Evolutionary conservation across 2,329 filamentous ascomycete genomes (phyloP), one percentile per base, ranked within the genome.

Genomic region (Talaromyces pinophilus): DNA sequence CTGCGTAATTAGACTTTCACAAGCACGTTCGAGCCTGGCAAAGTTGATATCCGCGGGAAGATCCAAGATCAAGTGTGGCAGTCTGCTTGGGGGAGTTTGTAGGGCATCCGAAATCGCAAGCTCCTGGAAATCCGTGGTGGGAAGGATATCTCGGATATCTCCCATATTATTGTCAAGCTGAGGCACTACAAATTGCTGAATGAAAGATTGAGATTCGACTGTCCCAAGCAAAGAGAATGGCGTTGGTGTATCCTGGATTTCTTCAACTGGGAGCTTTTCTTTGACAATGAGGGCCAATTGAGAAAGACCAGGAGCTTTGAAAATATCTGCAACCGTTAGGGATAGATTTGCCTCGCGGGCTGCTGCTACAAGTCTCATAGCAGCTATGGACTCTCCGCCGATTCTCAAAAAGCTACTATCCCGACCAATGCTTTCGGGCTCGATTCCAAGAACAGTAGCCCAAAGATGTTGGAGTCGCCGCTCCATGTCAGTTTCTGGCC

Each of bases 401-500:
- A 76, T 64, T 13, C 69, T 66, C 62, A 77, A 75, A 67, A 77
- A 77, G 50, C 70, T 72, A 33, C 72, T 69, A 25, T 74, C 67
- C 2, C 67, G 52, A n/a, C 69, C 54, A 60, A 74, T 70, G 10
- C 68, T 59, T 10, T 68, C 68, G 5, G 65, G 25, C 0, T 69
- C 48, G 19, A 74, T 48, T 15, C 68, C 67, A n/a, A 75, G 67
- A 6, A 71, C 65, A 7, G 67, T 65, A n/a, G 70, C 68, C 70
- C 72, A 75, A 7, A 72, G 50, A 33, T 44, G 6, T 46, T 68
- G 70, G 3, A 72, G 25, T 40, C 28, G 55, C 1, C 50, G 50
- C 63, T 71, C 71, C 25, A 60, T 59, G 13, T 33, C 40, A 5
- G 70, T 71, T 10, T 63, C 28, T 25, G 44, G 30, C 8, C 17